Base-by-base conservation (phyloP, 2,329 filamentous ascomycete genomes). In the Corynespora cassiicola region DNA sequence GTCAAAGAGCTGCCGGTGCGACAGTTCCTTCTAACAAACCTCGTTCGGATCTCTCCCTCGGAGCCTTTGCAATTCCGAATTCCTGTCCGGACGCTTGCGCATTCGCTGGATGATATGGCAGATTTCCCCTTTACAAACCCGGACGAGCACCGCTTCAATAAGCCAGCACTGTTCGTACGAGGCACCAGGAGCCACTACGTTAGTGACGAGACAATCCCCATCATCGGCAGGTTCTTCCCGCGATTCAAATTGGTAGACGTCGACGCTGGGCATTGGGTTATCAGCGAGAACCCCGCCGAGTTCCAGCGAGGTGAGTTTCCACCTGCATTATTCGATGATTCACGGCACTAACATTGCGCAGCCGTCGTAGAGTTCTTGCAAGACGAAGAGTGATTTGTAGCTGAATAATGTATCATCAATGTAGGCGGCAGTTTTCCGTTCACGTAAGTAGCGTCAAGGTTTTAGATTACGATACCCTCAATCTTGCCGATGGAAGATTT, bases 1-100 rank as follows among this genome's bases (percentile, higher is more conserved):
- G 92, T 95, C 65, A 69, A 81, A 61, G 85, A 85, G 10, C 68
- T 95, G 4, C 75, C 84, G 0, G 86, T 99, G 52, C 85, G 94
- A 2, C 91, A 96, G 62, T 99, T 97, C 67, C 79, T 99, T 11
- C 80, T 99, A 1, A 89, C 88, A 8, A 99, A 97, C 63, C 75
- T 97, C 24, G 70, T 86, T 52, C 81, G 84, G 5, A 58, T 68
- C 3, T 60, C 67, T 12, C 70, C 77, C 3, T 71, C 76, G 33
- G 75, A 79, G 20, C 74, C 74, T 2, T 79, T 87, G 55, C 84
- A 81, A 54, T 96, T 94, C 71, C 81, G 88, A 18, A 83, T 97
- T 3, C 92, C 94, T 0, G 73, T 99, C 8, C 76, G 79, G 30
- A 84, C 81, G 3, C 74, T 99, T 0, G 84, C 78, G 4, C 75